Percentiles rank a stretch among this genome's conserved stretches.
These are phyloP conservation scores for Ramaria rubella DNA, from an alignment of 768 basidiomycete species.

Conservation along the genomic window DNA sequence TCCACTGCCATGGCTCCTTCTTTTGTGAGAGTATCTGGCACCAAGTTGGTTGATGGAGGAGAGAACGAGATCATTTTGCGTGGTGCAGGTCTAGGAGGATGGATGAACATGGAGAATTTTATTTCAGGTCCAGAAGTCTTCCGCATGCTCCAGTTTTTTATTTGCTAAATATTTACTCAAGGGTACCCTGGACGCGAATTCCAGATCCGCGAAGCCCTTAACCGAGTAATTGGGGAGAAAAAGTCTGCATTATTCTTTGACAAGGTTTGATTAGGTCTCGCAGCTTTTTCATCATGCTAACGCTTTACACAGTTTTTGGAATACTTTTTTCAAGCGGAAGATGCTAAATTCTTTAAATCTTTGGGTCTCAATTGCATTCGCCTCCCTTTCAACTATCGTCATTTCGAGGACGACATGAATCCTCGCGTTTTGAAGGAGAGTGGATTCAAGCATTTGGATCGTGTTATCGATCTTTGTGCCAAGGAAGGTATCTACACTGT, in stretches of 20 bases:
- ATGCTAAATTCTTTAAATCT: slow-evolving; percentile 73
- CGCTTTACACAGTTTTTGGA: slow-evolving; percentile 55
- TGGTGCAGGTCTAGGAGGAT: slow-evolving; percentile 76
- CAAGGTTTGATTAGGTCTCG: slow-evolving; percentile 42
- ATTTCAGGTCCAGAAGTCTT: slow-evolving; percentile 42
- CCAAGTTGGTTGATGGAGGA: slow-evolving; percentile 51
- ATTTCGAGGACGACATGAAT: slow-evolving; percentile 78
- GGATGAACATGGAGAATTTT: slow-evolving; percentile 85
- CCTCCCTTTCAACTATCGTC: slow-evolving; percentile 65
- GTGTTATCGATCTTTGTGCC: slow-evolving; percentile 71
- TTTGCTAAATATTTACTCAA: slow-evolving; percentile 16
- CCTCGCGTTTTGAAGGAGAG: slow-evolving; percentile 69
- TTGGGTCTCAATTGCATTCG: slow-evolving; percentile 79
- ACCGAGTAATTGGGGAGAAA: slow-evolving; percentile 53
- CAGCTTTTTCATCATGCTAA: background rate
- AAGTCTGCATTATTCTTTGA: slow-evolving; percentile 80
- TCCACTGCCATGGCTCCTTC: slow-evolving; percentile 26
- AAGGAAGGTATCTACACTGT: slow-evolving; percentile 55
- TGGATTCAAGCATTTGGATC: slow-evolving; percentile 78
- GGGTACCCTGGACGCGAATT: slow-evolving; percentile 79
- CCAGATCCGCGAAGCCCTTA: slow-evolving; percentile 66
- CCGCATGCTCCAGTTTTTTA: background rate
- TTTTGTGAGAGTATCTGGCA: slow-evolving; percentile 50
- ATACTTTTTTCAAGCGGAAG: slow-evolving; percentile 76
- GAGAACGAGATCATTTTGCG: slow-evolving; percentile 54